These are phyloP conservation scores for Sugiyamaella pinicola DNA, from an alignment of 1,139 yeast species.

Conservation along the genomic window DNA sequence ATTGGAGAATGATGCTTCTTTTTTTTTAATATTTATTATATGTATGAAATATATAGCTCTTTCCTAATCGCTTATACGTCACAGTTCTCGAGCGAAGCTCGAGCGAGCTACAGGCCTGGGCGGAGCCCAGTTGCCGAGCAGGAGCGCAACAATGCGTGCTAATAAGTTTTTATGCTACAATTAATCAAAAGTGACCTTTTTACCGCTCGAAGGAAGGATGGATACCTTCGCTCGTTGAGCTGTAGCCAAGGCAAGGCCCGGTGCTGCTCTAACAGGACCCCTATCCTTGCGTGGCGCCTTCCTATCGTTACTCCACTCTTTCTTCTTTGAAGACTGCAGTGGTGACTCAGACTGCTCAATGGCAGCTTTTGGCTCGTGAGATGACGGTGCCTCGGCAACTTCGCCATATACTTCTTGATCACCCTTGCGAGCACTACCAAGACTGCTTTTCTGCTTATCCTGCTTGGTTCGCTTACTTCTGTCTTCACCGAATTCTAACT, in stretches of 20 bases:
- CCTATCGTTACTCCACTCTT: neutral
- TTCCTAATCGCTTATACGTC: neutral
- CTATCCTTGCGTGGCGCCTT: conserved; percentile 7
- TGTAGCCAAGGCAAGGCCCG: conserved; percentile 83
- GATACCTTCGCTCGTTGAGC: conserved; percentile 93
- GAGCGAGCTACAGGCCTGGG: no score
- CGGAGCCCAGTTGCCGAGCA: no score
- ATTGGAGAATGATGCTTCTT: conserved; percentile 1
- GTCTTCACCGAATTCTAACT: conserved; percentile 95
- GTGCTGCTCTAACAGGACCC: conserved; percentile 45
- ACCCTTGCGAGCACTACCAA: conserved; percentile 16
- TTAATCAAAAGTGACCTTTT: conserved; percentile 67
- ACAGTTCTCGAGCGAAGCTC: neutral
- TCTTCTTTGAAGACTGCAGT: neutral
- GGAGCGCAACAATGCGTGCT: no score
- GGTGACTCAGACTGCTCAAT: neutral
- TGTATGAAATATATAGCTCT: conserved; percentile 5
- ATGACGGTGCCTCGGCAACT: conserved; percentile 22
- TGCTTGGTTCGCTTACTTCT: conserved; percentile 64
- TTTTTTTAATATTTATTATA: conserved; percentile 2
- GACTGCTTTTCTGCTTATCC: conserved; percentile 16
- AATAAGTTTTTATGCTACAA: conserved; percentile 4
- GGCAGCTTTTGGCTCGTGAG: neutral
- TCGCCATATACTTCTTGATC: conserved; percentile 19
- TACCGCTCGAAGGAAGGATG: conserved; percentile 88